These are phyloP conservation scores for Phaeosphaeriaceae sp. DNA, from an alignment of 2,329 filamentous ascomycete species.

Conservation along the genomic window DNA sequence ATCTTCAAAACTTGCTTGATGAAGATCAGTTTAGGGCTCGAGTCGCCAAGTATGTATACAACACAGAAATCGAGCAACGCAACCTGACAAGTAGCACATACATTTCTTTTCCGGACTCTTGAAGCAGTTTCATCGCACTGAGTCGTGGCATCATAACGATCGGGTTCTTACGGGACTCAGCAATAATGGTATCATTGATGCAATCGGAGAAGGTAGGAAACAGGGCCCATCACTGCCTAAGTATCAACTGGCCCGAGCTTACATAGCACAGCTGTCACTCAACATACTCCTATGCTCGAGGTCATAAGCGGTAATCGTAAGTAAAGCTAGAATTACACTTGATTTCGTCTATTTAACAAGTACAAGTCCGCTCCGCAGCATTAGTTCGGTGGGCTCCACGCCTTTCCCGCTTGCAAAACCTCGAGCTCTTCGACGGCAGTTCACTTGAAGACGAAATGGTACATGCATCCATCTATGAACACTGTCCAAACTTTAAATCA, in stretches of 20 bases:
- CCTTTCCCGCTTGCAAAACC: conserved; percentile 62
- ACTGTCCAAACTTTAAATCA: conserved; percentile 67
- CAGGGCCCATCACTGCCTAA: background rate
- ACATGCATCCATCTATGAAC: conserved; percentile 59
- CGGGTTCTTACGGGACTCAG: conserved; percentile 47
- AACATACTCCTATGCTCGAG: conserved; percentile 61
- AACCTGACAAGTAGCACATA: conserved; percentile 26
- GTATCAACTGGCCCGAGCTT: conserved; percentile 8
- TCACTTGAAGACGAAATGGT: conserved; percentile 63
- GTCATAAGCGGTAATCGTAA: conserved; percentile 62
- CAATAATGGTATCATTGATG: conserved; percentile 52
- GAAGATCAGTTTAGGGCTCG: conserved; percentile 65
- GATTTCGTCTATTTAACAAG: conserved; percentile 10
- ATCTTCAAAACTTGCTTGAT: conserved; percentile 65
- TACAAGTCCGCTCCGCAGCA: conserved; percentile 56
- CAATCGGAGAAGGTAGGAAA: conserved; percentile 57
- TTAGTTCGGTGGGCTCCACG: conserved; percentile 66
- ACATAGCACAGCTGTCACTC: conserved; percentile 50
- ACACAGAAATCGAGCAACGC: too few relatives aligned
- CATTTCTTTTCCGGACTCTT: conserved; percentile 61
- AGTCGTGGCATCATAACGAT: conserved; percentile 29
- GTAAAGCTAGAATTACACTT: conserved; percentile 9
- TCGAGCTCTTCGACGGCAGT: conserved; percentile 68
- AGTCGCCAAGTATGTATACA: conserved; percentile 58
- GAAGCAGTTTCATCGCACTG: conserved; percentile 48